Base-by-base conservation (phyloP, 2,329 filamentous ascomycete genomes). In the Thelonectria rubi region DNA sequence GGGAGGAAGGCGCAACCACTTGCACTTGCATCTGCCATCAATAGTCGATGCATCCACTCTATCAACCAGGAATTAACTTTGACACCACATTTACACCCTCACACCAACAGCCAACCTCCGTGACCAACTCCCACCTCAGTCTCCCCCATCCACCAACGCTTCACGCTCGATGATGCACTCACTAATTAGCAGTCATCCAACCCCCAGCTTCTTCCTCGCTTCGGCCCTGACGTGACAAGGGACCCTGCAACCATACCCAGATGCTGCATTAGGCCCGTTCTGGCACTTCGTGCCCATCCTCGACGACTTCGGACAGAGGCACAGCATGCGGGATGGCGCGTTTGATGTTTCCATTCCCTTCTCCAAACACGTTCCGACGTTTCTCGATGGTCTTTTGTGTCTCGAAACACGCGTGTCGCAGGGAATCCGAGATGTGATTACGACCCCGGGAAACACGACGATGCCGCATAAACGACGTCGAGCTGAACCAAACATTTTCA, bases 341-440 rank as follows among this genome's bases (percentile, higher is more conserved):
- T 59, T 55, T 56, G 40, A 55, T 55, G 47, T 60, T 60, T 56
- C 34, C 34, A 37, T 37, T 30, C 45, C n/a, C 39, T 8, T 26
- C 20, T 26, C 55, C 53, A 60, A 60, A 48, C 52, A 48, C 17
- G 21, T 37, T 54, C 24, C 50, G 21, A 52, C 15, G 34, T 24
- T 32, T 48, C 18, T 48, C 26, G 14, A 10, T 24, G n/a, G 21
- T 32, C 11, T 17, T 15, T 14, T 30, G 24, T 32, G 24, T 40
- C 30, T 34, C 45, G 53, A 56, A 56, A 56, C 45, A 56, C 30
- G 20, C 34, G 34, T 32, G 49, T 34, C 8, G 24, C 21, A 32
- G 17, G 20, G 30, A 52, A 52, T 58, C 42, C 55, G 55, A 58
- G 43, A 7, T 18, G 32, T 15, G 40, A 26, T 52, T 46, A 15